phyloP scores from a whole-genome alignment of 2,329 filamentous ascomycete species.

The Aspergillus tamarii region DNA sequence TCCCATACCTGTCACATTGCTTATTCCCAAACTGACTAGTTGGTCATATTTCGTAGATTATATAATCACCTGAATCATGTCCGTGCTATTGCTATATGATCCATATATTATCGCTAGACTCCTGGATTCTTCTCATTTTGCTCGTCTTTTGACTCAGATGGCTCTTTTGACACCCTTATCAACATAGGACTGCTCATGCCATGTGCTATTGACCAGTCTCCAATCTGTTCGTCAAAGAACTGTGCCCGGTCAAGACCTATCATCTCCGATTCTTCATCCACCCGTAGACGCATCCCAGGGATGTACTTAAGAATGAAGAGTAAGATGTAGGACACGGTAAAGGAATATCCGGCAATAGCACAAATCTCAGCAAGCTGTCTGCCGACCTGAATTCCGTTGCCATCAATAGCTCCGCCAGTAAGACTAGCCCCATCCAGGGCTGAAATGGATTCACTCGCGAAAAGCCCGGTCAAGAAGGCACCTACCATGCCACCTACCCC shows the following conservation, averaged over 20 bases:
- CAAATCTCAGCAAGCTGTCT: slow-evolving; percentile 61
- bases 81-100: background rate
- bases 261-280: slow-evolving; percentile 59
- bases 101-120: background rate
- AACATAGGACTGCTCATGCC: slow-evolving; percentile 13
- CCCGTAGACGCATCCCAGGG: slow-evolving; percentile 57
- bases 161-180: slow-evolving; percentile 18
- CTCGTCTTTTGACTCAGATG: slow-evolving; percentile 15
- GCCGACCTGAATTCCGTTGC: slow-evolving; percentile 58
- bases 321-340: slow-evolving; percentile 56
- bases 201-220: slow-evolving; percentile 50
- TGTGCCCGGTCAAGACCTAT: slow-evolving; percentile 58
- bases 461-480: slow-evolving; percentile 61
- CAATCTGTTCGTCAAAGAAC: slow-evolving; percentile 62
- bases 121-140: slow-evolving; percentile 9
- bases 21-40: background rate
- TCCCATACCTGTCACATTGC: background rate
- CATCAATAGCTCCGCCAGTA: slow-evolving; percentile 55
- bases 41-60: background rate
- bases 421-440: slow-evolving; percentile 55
- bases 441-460: slow-evolving; percentile 50
- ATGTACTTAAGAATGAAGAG: slow-evolving; percentile 58
- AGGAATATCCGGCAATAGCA: slow-evolving; percentile 58
- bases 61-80: background rate
- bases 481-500: slow-evolving; percentile 62